Conservation (phyloP, 1,139 yeast species). For the Dujonia santamariae region DNA sequence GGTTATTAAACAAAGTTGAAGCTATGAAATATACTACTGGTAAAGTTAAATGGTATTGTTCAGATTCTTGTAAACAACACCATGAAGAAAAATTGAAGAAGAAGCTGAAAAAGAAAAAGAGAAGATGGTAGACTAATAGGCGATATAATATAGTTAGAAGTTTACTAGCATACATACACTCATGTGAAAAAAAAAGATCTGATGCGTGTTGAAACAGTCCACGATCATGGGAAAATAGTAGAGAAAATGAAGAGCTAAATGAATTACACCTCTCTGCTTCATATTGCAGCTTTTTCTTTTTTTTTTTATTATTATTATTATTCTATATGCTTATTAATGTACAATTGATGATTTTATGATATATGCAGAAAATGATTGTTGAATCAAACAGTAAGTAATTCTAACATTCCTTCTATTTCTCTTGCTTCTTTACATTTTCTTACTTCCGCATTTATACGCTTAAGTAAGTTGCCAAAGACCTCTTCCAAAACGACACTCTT, state of each 20-base stretch:
- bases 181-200: too few relatives aligned
- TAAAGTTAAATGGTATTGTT: conserved; percentile 41
- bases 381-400: conserved; percentile 66
- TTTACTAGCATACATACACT: conserved; percentile 5
- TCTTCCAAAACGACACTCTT: conserved; percentile 80
- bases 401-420: conserved; percentile 90
- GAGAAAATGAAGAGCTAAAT: too few relatives aligned
- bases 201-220: too few relatives aligned
- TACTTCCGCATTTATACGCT: conserved; percentile 65
- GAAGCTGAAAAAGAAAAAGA: conserved; percentile 16
- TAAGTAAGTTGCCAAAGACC: conserved; percentile 55
- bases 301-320: too few relatives aligned
- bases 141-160: conserved; percentile 2
- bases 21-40: conserved; percentile 38
- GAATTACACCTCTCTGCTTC: too few relatives aligned
- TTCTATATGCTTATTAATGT: too few relatives aligned
- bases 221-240: too few relatives aligned
- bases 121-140: conserved; percentile 8
- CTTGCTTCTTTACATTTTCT: conserved; percentile 83
- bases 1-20: conserved; percentile 37
- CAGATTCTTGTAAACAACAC: conserved; percentile 26
- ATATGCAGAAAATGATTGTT: too few relatives aligned
- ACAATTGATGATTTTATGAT: too few relatives aligned
- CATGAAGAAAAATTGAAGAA: conserved; percentile 10
- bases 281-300: too few relatives aligned